Evolutionary conservation across 139 green algal genomes (phyloP).

Genomic region (Edaphochlamys debaryana): DNA sequence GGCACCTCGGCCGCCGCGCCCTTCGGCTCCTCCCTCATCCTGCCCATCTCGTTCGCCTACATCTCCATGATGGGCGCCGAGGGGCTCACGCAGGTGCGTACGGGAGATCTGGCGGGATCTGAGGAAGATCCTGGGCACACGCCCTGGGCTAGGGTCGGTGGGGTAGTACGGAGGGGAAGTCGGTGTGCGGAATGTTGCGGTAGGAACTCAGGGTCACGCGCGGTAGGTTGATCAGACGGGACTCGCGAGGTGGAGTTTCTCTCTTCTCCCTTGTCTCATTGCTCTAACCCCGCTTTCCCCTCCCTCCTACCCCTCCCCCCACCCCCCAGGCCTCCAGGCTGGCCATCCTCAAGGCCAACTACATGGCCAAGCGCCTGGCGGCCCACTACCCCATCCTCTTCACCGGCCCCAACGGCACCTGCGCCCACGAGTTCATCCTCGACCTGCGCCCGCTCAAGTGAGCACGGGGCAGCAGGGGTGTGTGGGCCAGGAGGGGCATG

Average conservation of each 20-base stretch:
- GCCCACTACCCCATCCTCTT: conserved; percentile 89
- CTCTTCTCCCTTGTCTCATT: no score
- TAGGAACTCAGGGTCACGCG: no score
- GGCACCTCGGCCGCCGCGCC: conserved; percentile 94
- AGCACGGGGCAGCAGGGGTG: conserved; percentile 3
- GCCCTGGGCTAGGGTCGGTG: no score
- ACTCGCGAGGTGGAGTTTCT: no score
- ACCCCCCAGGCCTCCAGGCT: conserved; percentile 47
- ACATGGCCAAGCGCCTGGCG: conserved; percentile 96
- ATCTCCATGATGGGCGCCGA: conserved; percentile 97
- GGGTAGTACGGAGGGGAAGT: no score
- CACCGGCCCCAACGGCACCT: conserved; percentile 91
- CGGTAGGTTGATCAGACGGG: no score
- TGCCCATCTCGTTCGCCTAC: conserved; percentile 99
- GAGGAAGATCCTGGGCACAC: no score
- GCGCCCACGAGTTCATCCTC: conserved; percentile 99
- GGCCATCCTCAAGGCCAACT: conserved; percentile 92
- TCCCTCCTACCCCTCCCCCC: no score
- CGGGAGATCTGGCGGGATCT: not conserved
- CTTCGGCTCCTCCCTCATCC: conserved; percentile 96
- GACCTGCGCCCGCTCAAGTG: conserved; percentile 92
- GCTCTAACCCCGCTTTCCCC: no score
- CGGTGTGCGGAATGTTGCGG: no score
- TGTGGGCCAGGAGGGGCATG: no score
- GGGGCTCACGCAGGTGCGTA: conserved; percentile 84